Percentiles rank a stretch among this genome's conserved stretches.
Evolutionary conservation across 2,329 filamentous ascomycete species (phyloP).

Genomic region (Neonectria punicea): DNA sequence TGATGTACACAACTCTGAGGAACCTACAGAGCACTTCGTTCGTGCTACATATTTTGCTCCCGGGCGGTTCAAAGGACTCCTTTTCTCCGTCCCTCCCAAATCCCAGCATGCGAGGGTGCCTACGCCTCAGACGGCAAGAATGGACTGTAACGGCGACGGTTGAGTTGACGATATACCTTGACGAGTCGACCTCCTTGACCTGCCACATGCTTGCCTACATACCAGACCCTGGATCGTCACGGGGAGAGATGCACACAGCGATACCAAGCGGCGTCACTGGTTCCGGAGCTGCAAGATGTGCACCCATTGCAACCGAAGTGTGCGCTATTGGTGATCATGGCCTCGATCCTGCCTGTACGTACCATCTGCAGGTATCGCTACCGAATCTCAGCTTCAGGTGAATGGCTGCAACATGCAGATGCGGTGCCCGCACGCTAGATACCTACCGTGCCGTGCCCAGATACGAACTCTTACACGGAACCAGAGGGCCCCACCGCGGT

Average conservation of each 20-base stretch:
- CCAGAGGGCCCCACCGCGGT: background rate
- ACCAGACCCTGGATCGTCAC: background rate
- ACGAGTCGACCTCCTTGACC: background rate
- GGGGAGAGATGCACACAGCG: background rate
- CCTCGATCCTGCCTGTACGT: conserved; percentile 6
- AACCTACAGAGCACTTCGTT: background rate
- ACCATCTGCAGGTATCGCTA: conserved; percentile 5
- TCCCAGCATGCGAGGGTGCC: background rate
- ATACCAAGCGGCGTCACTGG: conserved; percentile 1
- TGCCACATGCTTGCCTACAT: background rate
- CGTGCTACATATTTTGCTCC: background rate
- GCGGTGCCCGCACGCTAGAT: conserved; percentile 4
- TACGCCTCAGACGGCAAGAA: background rate
- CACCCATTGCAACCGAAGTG: background rate
- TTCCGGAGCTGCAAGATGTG: background rate
- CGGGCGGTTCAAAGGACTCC: background rate
- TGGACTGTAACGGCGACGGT: background rate
- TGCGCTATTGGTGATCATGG: background rate
- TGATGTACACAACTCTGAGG: conserved; percentile 9
- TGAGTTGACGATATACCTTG: background rate
- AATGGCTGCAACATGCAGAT: conserved; percentile 10
- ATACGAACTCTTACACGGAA: conserved; percentile 15
- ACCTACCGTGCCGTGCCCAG: background rate
- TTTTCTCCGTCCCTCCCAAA: conserved; percentile 3
- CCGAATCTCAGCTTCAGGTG: conserved; percentile 26